phyloP scores from a whole-genome alignment of 75 land plant genomes.

The Pinus taeda region DNA sequence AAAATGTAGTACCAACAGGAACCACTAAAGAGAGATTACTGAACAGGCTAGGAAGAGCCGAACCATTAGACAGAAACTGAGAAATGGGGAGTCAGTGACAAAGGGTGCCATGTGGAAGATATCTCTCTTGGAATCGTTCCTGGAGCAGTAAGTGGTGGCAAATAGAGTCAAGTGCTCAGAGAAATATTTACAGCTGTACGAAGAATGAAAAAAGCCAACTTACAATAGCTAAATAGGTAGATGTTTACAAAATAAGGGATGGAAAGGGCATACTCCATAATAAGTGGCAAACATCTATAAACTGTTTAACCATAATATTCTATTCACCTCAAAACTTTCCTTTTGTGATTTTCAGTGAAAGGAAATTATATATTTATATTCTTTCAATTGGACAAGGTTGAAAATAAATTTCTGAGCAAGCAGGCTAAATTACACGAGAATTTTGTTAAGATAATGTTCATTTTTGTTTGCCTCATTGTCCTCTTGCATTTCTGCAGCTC shows the following conservation, averaged over 20 bases:
- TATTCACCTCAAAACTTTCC: not conserved
- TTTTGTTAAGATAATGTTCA: not conserved
- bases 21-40: too few relatives aligned
- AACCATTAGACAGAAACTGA: too few relatives aligned
- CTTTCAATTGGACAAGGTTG: not conserved
- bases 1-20: too few relatives aligned
- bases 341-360: not conserved
- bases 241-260: not conserved
- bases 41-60: too few relatives aligned
- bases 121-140: too few relatives aligned
- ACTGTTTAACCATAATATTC: too few relatives aligned
- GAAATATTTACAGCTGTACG: not conserved
- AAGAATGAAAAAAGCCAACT: not conserved
- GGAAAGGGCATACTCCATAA: not conserved
- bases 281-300: not conserved
- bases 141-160: too few relatives aligned
- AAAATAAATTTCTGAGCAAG: not conserved
- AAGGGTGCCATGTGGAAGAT: too few relatives aligned
- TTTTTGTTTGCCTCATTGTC: not conserved
- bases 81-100: too few relatives aligned
- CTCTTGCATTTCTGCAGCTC: constrained; percentile 35
- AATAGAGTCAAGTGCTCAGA: too few relatives aligned
- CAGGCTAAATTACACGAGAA: not conserved
- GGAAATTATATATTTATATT: not conserved
- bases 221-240: not conserved